Evolutionary conservation across 1,284 basidiomycete species (phyloP).

Genomic region (Grifola frondosa): DNA sequence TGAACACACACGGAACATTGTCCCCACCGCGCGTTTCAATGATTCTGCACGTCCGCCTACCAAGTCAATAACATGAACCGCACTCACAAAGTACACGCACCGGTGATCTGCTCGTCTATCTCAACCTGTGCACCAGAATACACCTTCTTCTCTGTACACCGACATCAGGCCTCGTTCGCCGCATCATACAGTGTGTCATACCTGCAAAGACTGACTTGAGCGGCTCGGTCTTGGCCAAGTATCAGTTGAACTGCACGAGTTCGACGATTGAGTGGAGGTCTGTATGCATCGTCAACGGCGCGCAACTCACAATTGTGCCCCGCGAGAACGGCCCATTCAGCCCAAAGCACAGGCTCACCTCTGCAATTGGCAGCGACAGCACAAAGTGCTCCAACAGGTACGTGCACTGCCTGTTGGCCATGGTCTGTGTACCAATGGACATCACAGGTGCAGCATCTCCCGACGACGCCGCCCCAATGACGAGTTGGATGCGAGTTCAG

Average conservation of each 20-base stretch:
- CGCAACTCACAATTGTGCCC: constrained; percentile 38
- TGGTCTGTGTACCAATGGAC: no score
- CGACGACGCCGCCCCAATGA: no score
- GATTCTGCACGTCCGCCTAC: background rate
- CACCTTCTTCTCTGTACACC: constrained; percentile 29
- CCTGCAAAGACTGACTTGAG: constrained; percentile 38
- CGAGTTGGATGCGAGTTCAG: no score
- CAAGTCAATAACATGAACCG: background rate
- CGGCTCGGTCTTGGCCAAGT: constrained; percentile 41
- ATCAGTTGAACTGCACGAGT: constrained; percentile 48
- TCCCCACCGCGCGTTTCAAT: background rate
- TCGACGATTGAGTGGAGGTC: constrained; percentile 48
- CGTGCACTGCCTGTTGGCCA: no score
- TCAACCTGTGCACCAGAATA: constrained; percentile 37
- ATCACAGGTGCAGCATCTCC: no score
- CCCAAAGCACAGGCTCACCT: constrained; percentile 28
- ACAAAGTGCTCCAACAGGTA: constrained; percentile 20
- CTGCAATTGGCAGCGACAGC: constrained; percentile 26
- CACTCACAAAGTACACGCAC: background rate
- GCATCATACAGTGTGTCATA: background rate
- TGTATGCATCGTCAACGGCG: constrained; percentile 1
- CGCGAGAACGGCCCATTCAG: constrained; percentile 34
- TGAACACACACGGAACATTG: background rate
- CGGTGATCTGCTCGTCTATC: constrained; percentile 21
- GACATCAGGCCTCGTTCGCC: background rate